Conservation (phyloP, 495 filamentous ascomycete genomes). For the Trichocladium antarcticum region DNA sequence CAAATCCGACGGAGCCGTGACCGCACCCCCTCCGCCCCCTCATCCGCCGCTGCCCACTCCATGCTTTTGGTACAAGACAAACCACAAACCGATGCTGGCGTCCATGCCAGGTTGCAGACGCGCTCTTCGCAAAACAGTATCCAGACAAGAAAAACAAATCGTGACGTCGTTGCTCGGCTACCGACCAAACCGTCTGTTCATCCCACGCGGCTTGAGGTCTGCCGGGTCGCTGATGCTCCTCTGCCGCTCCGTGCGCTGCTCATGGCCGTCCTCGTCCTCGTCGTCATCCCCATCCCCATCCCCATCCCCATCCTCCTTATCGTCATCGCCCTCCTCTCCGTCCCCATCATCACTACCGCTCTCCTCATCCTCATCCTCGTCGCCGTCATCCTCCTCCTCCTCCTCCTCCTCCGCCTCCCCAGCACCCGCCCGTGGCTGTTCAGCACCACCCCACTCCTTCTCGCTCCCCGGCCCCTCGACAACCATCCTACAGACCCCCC, state of each 20-base stretch:
- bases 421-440: slow-evolving; percentile 6
- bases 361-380: slow-evolving; percentile 8
- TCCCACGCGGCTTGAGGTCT: slow-evolving; percentile 22
- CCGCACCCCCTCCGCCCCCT: not conserved
- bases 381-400: slow-evolving; percentile 15
- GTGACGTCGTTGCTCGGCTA: not conserved
- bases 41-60: not conserved
- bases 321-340: slow-evolving; percentile 11
- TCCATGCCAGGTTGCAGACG: not conserved
- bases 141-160: not conserved
- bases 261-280: slow-evolving; percentile 29
- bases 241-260: slow-evolving; percentile 41
- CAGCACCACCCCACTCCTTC: slow-evolving; percentile 3
- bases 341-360: slow-evolving; percentile 4
- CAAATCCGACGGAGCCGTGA: slow-evolving; percentile 1
- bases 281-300: slow-evolving; percentile 6
- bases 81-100: slow-evolving; percentile 2
- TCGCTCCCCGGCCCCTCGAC: slow-evolving; percentile 33
- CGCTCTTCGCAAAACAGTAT: not conserved
- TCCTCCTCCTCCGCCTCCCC: not conserved
- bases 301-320: slow-evolving; percentile 12
- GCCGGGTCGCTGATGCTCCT: slow-evolving; percentile 41
- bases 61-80: not conserved
- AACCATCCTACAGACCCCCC: slow-evolving; percentile 67
- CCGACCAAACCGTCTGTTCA: slow-evolving; percentile 9